These are phyloP conservation scores for Aspergillus sp. DNA, from an alignment of 2,329 filamentous ascomycete genomes.

Conservation along the genomic window DNA sequence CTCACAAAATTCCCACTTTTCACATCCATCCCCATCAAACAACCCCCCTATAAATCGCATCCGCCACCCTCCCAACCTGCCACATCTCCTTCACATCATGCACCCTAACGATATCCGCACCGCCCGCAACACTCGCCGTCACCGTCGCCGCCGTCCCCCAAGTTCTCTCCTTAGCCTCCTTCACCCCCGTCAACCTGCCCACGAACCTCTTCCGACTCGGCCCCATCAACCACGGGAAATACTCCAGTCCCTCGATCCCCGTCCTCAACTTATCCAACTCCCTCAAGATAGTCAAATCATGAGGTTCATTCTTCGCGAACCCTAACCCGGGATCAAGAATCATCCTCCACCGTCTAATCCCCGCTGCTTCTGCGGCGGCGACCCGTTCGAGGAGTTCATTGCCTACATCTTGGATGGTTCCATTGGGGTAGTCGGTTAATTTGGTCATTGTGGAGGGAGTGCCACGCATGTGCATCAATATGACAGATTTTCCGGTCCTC, in stretches of 20 bases:
- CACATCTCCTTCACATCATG: slow-evolving; percentile 89
- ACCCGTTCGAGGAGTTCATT: slow-evolving; percentile 71
- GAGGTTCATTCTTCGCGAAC: slow-evolving; percentile 80
- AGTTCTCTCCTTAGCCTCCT: slow-evolving; percentile 67
- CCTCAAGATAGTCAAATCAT: slow-evolving; percentile 80
- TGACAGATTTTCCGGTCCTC: slow-evolving; percentile 72
- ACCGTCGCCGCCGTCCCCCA: slow-evolving; percentile 91
- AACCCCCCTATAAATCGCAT: slow-evolving; percentile 76
- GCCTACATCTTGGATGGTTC: slow-evolving; percentile 66
- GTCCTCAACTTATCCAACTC: slow-evolving; percentile 63
- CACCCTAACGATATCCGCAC: slow-evolving; percentile 88
- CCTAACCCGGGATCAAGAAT: slow-evolving; percentile 92
- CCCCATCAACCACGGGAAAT: slow-evolving; percentile 86
- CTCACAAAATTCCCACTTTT: neutral
- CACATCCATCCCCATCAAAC: neutral
- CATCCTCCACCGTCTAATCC: slow-evolving; percentile 89
- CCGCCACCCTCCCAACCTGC: slow-evolving; percentile 80
- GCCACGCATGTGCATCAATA: slow-evolving; percentile 93
- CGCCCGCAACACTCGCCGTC: slow-evolving; percentile 79
- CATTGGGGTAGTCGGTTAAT: slow-evolving; percentile 68
- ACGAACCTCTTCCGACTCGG: slow-evolving; percentile 89
- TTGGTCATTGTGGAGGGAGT: slow-evolving; percentile 78
- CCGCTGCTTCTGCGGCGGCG: slow-evolving; percentile 73
- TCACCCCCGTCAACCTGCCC: slow-evolving; percentile 75
- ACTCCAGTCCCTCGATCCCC: slow-evolving; percentile 42